These are phyloP conservation scores for Cicer bijugum DNA, from an alignment of 306 rosid species.

Conservation along the genomic window DNA sequence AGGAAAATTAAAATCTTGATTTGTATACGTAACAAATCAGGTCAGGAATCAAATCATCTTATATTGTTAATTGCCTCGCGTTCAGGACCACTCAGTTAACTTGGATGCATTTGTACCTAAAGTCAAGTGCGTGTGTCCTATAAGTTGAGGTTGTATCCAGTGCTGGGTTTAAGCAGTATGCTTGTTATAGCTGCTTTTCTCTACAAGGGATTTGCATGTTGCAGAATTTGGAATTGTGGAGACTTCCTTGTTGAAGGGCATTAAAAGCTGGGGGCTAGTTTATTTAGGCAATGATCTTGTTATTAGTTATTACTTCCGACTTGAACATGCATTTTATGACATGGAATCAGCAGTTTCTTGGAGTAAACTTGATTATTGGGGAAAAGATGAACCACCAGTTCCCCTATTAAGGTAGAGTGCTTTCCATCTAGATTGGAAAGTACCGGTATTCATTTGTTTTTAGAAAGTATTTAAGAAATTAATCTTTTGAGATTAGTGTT, in stretches of 20 bases:
- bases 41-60: neutral
- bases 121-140: slow-evolving; percentile 34
- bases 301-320: slow-evolving; percentile 29
- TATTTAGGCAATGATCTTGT: slow-evolving; percentile 28
- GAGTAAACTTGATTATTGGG: slow-evolving; percentile 29
- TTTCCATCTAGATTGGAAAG: slow-evolving; percentile 36
- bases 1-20: slow-evolving; percentile 33
- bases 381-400: slow-evolving; percentile 31
- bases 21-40: slow-evolving; percentile 24
- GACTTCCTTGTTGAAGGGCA: slow-evolving; percentile 30
- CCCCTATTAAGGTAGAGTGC: slow-evolving; percentile 21
- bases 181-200: slow-evolving; percentile 18
- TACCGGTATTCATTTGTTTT: slow-evolving; percentile 17
- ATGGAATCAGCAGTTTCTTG: slow-evolving; percentile 29
- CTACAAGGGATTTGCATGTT: slow-evolving; percentile 26
- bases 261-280: slow-evolving; percentile 23
- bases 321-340: slow-evolving; percentile 26
- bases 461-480: slow-evolving; percentile 19
- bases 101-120: slow-evolving; percentile 37
- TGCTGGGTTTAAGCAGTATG: slow-evolving; percentile 8
- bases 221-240: slow-evolving; percentile 24
- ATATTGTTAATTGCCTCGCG: slow-evolving; percentile 34
- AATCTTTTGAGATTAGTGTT: slow-evolving; percentile 24
- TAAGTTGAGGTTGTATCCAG: slow-evolving; percentile 41
- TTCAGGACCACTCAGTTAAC: slow-evolving; percentile 30